Evolutionary conservation across 2,329 filamentous ascomycete genomes (phyloP).

Genomic region (Epichloe festucae): DNA sequence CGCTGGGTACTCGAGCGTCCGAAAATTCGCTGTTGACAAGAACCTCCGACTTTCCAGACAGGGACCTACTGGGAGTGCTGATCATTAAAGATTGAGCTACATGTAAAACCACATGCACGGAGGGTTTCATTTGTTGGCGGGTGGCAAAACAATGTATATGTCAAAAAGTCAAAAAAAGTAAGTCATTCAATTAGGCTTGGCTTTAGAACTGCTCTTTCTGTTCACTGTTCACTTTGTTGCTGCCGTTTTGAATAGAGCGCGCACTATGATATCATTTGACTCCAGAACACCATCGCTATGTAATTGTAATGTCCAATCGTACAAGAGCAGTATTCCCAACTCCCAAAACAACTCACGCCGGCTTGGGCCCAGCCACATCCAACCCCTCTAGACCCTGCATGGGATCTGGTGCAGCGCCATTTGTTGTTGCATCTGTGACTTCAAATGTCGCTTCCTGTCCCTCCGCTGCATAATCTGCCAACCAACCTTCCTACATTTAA

Average conservation of each 20-base stretch:
- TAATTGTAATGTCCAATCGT: constrained; percentile 18
- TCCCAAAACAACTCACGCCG: constrained; percentile 36
- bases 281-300: constrained; percentile 35
- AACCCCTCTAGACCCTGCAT: constrained; percentile 93
- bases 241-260: constrained; percentile 6
- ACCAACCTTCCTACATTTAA: constrained; percentile 68
- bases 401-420: constrained; percentile 56
- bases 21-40: constrained; percentile 82
- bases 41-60: constrained; percentile 77
- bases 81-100: constrained; percentile 12
- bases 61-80: constrained; percentile 30
- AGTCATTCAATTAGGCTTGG: constrained; percentile 8
- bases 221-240: constrained; percentile 11
- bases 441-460: constrained; percentile 44
- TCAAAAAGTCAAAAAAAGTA: constrained; percentile 5
- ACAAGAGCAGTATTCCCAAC: constrained; percentile 7
- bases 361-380: constrained; percentile 86
- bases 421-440: constrained; percentile 16
- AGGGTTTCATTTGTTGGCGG: constrained; percentile 5
- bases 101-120: constrained; percentile 2
- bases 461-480: constrained; percentile 76
- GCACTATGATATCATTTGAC: constrained; percentile 11
- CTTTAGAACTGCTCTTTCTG: constrained; percentile 1
- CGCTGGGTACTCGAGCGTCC: constrained; percentile 66
- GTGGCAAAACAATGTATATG: constrained; percentile 9